phyloP scores from a whole-genome alignment of 2,329 filamentous ascomycete species.

The Phyllosticta paracitricarpa region DNA sequence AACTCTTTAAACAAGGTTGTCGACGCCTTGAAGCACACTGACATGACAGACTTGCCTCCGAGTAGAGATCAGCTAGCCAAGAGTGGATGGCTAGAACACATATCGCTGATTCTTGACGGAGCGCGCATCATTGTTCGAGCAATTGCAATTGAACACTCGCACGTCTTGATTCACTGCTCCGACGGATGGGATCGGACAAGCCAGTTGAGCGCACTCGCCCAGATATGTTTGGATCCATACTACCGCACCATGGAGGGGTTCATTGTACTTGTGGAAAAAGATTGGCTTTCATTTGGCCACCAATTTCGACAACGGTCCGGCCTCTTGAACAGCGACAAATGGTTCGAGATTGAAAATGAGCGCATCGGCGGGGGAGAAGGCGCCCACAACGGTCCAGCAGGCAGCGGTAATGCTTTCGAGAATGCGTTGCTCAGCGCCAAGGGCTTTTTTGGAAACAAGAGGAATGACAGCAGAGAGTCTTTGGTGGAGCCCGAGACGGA shows the following conservation, averaged over 20 bases:
- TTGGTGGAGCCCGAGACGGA: conserved; percentile 53
- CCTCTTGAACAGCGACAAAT: conserved; percentile 80
- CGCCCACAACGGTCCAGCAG: conserved; percentile 38
- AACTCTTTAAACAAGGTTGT: conserved; percentile 80
- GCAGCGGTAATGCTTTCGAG: conserved; percentile 65
- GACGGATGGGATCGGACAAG: conserved; percentile 98
- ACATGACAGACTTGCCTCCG: conserved; percentile 72
- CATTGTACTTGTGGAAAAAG: conserved; percentile 89
- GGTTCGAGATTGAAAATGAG: conserved; percentile 85
- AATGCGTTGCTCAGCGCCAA: conserved; percentile 76
- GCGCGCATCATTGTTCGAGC: conserved; percentile 75
- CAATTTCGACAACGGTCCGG: conserved; percentile 94
- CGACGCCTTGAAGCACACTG: conserved; percentile 84
- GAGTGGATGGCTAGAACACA: conserved; percentile 88
- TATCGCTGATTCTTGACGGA: conserved; percentile 72
- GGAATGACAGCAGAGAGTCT: conserved; percentile 54
- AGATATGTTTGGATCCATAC: conserved; percentile 91
- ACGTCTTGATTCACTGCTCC: conserved; percentile 94
- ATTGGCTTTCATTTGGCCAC: conserved; percentile 95
- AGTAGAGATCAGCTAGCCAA: conserved; percentile 71
- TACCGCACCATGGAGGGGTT: conserved; percentile 92
- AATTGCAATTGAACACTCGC: conserved; percentile 84
- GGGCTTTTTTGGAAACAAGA: conserved; percentile 74
- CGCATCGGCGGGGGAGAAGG: conserved; percentile 44
- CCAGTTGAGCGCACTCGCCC: conserved; percentile 81